Evolutionary conservation across 805 yeast genomes (phyloP), one percentile per base, ranked within the genome.

Genomic region (Metschnikowia amazonensis): DNA sequence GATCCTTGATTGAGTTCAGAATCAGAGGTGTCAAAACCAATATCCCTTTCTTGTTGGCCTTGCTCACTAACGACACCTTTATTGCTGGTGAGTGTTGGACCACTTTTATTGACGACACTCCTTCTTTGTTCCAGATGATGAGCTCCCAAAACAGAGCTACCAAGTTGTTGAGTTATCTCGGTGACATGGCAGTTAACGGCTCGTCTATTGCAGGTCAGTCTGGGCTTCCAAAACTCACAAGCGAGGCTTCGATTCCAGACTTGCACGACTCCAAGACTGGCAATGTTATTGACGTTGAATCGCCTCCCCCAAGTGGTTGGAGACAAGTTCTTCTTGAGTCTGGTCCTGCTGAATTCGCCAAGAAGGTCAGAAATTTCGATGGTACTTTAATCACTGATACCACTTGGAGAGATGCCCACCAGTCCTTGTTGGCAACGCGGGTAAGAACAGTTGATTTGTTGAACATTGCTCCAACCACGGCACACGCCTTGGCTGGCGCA

Each of bases 331-430:
- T 94, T 47, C 70, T 92, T 49, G 81, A 80, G 57, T 75, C 84
- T 57, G 99, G 99, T 46, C 95, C 99, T 25, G 94, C 78, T 44
- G 86, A 74, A 27, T 94, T 94, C 63, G 96, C 97, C 57, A 77
- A 83, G 70, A 84, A 87, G 60, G 96, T 94, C 48, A 82, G 97
- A 66, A 67, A 72, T 14, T 82, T 81, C 70, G 73, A 87, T 44
- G 99, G 99, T 60, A 84, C 96, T 55, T 75, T 94, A 66, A 72
- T 94, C 60, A 94, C 95, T 88, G 99, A 94, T 68, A 94, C 99
- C 45, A 94, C 99, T 8, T 94, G 99, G 99, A 89, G 99, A 82
- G 99, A 94, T 70, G 99, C 99, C 30, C 99, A 94, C 72, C 99
- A 94, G 76, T 90, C 97, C 20, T 73, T 94, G 58, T 77, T 94